Percentiles rank a stretch among this genome's conserved stretches.
Evolutionary conservation across 2,329 filamentous ascomycete genomes (phyloP).

Genomic region (Trichoderma sp.): DNA sequence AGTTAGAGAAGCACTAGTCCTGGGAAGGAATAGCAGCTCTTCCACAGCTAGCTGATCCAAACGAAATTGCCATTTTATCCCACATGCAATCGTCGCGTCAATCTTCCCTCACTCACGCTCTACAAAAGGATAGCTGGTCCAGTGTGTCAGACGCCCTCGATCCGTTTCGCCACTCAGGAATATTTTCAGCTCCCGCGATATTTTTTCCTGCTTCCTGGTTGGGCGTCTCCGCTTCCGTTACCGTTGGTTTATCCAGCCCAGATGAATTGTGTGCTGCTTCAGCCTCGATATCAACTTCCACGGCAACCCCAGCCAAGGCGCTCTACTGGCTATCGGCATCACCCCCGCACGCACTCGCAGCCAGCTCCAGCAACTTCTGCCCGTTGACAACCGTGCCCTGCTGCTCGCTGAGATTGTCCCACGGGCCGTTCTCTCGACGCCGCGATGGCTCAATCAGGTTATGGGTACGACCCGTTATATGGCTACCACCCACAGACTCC

Average conservation of each 20-base stretch:
- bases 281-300: not conserved
- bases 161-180: not conserved
- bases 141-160: not conserved
- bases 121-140: not conserved
- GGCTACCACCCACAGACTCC: constrained; percentile 16
- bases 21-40: not conserved
- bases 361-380: not conserved
- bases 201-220: not conserved
- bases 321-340: not conserved
- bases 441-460: constrained; percentile 32
- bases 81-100: constrained; percentile 16
- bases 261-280: not conserved
- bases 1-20: constrained; percentile 1
- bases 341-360: not conserved
- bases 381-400: not conserved
- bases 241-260: not conserved
- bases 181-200: not conserved
- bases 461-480: constrained; percentile 26
- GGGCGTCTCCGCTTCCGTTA: not conserved
- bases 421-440: not conserved
- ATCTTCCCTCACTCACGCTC: not conserved
- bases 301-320: not conserved
- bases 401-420: not conserved
- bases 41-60: not conserved
- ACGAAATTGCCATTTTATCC: constrained; percentile 18